These are phyloP conservation scores for Aspergillus sp. DNA, from an alignment of 2,329 filamentous ascomycete genomes.

Conservation along the genomic window DNA sequence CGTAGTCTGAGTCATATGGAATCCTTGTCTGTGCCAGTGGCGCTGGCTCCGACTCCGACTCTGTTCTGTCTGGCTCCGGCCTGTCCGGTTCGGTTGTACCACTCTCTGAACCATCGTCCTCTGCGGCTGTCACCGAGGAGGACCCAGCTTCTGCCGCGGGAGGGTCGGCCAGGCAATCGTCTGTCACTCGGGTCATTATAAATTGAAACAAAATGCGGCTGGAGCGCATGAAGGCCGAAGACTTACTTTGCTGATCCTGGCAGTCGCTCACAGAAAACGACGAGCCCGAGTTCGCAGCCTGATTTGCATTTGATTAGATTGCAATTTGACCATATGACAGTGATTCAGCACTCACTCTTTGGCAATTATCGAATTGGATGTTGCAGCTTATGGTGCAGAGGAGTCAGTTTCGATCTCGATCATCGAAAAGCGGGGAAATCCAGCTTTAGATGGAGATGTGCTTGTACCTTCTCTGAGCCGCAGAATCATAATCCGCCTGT, in stretches of 20 bases:
- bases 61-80: neutral
- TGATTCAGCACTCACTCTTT: slow-evolving; percentile 17
- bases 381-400: slow-evolving; percentile 22
- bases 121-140: neutral
- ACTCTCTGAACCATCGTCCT: neutral
- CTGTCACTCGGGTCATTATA: neutral
- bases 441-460: neutral
- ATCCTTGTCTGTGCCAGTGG: slow-evolving; percentile 20
- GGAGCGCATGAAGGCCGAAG: neutral
- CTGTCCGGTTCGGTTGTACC: neutral
- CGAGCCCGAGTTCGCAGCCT: slow-evolving; percentile 23
- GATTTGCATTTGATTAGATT: neutral
- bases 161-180: slow-evolving; percentile 4
- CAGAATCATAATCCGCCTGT: slow-evolving; percentile 26
- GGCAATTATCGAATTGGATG: slow-evolving; percentile 29
- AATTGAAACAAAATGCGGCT: neutral
- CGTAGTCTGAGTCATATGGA: slow-evolving; percentile 27
- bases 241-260: slow-evolving; percentile 22
- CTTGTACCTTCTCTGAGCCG: slow-evolving; percentile 26
- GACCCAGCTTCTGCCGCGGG: neutral
- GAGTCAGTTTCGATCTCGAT: neutral
- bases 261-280: slow-evolving; percentile 25
- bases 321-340: neutral
- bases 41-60: neutral
- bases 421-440: neutral